Evolutionary conservation across 164 flowering plant species (phyloP).

Genomic region (Magnolia officinalis): DNA sequence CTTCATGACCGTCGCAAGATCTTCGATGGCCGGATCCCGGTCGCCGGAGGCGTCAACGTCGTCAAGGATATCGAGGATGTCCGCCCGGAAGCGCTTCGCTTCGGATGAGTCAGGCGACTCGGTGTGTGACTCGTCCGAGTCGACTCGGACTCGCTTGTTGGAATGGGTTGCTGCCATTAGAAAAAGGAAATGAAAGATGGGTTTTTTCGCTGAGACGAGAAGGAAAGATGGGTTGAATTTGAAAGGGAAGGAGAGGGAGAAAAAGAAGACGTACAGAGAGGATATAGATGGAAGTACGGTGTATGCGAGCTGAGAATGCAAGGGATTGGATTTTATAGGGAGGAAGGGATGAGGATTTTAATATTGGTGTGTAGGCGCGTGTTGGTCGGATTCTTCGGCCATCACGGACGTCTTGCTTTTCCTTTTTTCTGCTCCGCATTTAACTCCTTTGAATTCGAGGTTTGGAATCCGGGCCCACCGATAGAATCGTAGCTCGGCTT

Average conservation of each 20-base stretch:
- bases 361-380: slow-evolving; percentile 32
- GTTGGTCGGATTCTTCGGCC: slow-evolving; percentile 25
- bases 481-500: slow-evolving; percentile 6
- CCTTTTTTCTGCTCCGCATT: slow-evolving; percentile 6
- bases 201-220: too few species aligned
- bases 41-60: background rate
- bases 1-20: slow-evolving; percentile 11
- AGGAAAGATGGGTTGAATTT: background rate
- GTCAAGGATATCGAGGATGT: slow-evolving; percentile 8
- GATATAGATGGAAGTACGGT: background rate
- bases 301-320: background rate
- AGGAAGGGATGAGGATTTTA: background rate
- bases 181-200: background rate
- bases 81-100: slow-evolving; percentile 2
- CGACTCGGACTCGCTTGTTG: background rate
- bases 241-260: background rate
- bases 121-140: background rate
- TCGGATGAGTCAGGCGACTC: background rate
- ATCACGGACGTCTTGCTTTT: slow-evolving; percentile 29
- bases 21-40: slow-evolving; percentile 1
- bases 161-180: background rate
- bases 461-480: slow-evolving; percentile 29
- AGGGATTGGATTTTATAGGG: slow-evolving; percentile 14
- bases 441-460: slow-evolving; percentile 26
- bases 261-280: background rate